A percentile compares a stretch with the other conserved stretches of the same genome.
Conservation (phyloP, 2,329 filamentous ascomycete species). For the Ophiostoma fasciatum region DNA sequence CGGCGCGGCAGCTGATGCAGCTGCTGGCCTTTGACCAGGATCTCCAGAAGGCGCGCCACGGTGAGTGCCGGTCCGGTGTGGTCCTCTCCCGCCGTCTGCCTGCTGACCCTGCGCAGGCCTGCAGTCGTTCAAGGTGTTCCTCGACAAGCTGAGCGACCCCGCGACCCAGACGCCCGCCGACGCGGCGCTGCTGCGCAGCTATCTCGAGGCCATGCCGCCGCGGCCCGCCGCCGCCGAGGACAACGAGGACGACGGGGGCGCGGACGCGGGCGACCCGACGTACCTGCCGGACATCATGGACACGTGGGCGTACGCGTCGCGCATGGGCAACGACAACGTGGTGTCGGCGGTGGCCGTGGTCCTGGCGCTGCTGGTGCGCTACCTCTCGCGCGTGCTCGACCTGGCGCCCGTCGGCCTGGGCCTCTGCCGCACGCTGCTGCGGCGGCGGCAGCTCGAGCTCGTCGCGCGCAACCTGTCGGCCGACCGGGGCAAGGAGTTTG, state of each 20-base stretch:
- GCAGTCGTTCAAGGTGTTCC: conserved; percentile 54
- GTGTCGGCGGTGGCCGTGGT: conserved; percentile 70
- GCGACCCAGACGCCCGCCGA: conserved; percentile 31
- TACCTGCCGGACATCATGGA: conserved; percentile 72
- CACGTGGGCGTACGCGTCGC: conserved; percentile 71
- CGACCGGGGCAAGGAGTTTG: conserved; percentile 68
- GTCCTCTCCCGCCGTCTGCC: too few species aligned
- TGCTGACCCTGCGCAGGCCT: conserved; percentile 31
- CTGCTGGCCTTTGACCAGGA: conserved; percentile 60
- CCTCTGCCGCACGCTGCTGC: conserved; percentile 68
- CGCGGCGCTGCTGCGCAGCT: conserved; percentile 50
- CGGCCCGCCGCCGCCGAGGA: conserved; percentile 27
- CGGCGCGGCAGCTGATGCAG: conserved; percentile 50
- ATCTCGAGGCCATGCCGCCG: conserved; percentile 36
- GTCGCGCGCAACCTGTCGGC: conserved; percentile 65
- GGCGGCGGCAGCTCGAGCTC: conserved; percentile 66
- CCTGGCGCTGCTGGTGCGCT: conserved; percentile 66
- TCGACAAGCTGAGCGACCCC: conserved; percentile 47
- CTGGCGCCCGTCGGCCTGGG: conserved; percentile 61
- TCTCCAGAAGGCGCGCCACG: conserved; percentile 49
- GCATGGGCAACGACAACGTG: conserved; percentile 65
- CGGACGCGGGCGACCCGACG: conserved; percentile 42
- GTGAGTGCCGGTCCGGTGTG: too few species aligned
- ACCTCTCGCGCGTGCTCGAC: conserved; percentile 59
- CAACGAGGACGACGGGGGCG: conserved; percentile 34